These are phyloP conservation scores for Schizochytrium sp. DNA, from an alignment of 108 stramenopile genomes.

Conservation along the genomic window DNA sequence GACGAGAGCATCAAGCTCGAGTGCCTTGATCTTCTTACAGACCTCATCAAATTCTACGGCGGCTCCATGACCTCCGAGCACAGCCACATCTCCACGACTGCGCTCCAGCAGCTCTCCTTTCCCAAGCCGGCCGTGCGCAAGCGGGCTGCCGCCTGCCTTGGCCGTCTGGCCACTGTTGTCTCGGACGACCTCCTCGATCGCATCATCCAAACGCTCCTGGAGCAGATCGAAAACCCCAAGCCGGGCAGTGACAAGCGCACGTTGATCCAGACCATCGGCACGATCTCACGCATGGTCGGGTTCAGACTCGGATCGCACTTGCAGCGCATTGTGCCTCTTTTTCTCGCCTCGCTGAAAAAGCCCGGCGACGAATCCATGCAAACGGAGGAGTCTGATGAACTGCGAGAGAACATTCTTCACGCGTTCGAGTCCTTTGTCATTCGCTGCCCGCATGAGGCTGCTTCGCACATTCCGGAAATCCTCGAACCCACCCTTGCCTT, in stretches of 20 bases:
- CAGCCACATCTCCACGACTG: conserved; percentile 60
- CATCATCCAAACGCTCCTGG: conserved; percentile 66
- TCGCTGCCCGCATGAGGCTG: conserved; percentile 82
- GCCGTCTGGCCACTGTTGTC: conserved; percentile 69
- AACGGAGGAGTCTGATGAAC: conserved; percentile 66
- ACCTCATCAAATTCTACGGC: conserved; percentile 80
- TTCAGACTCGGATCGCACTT: conserved; percentile 63
- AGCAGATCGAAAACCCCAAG: conserved; percentile 54
- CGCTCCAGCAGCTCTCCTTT: conserved; percentile 57
- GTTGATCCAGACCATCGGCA: conserved; percentile 80
- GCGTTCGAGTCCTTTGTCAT: conserved; percentile 87
- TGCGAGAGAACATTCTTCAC: conserved; percentile 88
- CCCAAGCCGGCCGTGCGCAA: conserved; percentile 65
- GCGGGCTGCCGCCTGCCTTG: conserved; percentile 79
- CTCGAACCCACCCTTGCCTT: conserved; percentile 58
- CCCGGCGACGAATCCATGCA: conserved; percentile 60
- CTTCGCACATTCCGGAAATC: conserved; percentile 62
- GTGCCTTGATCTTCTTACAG: conserved; percentile 76
- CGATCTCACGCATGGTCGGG: conserved; percentile 53
- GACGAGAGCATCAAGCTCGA: conserved; percentile 50
- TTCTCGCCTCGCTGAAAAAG: conserved; percentile 75
- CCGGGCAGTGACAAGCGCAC: conserved; percentile 32
- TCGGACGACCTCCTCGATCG: conserved; percentile 63
- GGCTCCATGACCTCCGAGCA: conserved; percentile 57
- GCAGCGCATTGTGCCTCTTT: conserved; percentile 82